Percentiles rank a stretch among this genome's conserved stretches.
These are phyloP conservation scores for Colletotrichum nymphaeae DNA, from an alignment of 2,329 filamentous ascomycete species.

Conservation along the genomic window DNA sequence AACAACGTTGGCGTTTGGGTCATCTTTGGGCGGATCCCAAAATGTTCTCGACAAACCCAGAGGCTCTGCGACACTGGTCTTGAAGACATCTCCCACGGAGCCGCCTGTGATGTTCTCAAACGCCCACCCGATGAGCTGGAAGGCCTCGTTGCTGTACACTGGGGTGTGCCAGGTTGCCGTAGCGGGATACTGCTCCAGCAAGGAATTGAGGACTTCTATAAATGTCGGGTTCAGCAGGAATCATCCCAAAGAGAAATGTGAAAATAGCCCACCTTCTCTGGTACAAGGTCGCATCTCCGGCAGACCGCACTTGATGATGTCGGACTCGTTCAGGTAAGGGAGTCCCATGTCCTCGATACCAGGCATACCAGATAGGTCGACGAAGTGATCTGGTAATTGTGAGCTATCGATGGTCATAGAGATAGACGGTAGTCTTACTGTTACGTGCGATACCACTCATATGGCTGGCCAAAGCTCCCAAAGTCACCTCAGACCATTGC, in stretches of 20 bases:
- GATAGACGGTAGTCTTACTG: background rate
- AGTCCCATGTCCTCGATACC: background rate
- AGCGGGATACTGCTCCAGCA: slow-evolving; percentile 2
- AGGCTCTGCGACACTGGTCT: slow-evolving; percentile 19
- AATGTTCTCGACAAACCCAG: slow-evolving; percentile 20
- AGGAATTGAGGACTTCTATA: background rate
- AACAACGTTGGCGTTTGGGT: slow-evolving; percentile 9
- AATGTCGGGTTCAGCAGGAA: background rate
- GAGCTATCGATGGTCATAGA: background rate
- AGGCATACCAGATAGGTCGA: slow-evolving; percentile 1
- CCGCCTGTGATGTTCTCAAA: slow-evolving; percentile 25
- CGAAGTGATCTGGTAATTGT: background rate
- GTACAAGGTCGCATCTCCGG: background rate
- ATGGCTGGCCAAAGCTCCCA: slow-evolving; percentile 39
- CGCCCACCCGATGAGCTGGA: slow-evolving; percentile 16
- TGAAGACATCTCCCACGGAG: slow-evolving; percentile 1
- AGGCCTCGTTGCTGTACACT: slow-evolving; percentile 25
- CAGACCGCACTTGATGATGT: background rate
- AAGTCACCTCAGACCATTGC: slow-evolving; percentile 38
- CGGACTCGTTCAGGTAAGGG: slow-evolving; percentile 7
- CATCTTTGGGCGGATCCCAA: slow-evolving; percentile 3
- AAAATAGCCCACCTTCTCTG: background rate
- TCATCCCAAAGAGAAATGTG: background rate
- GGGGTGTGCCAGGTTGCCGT: slow-evolving; percentile 6
- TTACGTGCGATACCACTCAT: slow-evolving; percentile 36